phyloP scores from a whole-genome alignment of 2,329 filamentous ascomycete genomes.

The Purpureocillium lavendulum region DNA sequence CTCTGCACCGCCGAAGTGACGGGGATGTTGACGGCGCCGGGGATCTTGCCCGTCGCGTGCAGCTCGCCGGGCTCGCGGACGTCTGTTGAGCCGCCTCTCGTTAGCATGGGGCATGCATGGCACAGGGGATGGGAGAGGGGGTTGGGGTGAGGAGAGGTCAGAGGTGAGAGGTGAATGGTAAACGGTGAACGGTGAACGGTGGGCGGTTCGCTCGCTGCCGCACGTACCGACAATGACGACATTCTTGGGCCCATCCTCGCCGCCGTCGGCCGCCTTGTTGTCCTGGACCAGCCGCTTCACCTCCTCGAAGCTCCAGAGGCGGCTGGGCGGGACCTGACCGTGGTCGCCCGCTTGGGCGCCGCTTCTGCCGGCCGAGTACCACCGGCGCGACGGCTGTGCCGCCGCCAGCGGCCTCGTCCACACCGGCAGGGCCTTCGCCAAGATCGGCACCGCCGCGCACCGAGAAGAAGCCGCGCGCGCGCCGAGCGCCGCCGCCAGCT shows the following conservation, averaged over 20 bases:
- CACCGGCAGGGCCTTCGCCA: too few relatives aligned
- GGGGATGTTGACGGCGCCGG: conserved; percentile 74
- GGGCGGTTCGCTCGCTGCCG: too few relatives aligned
- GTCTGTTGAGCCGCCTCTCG: conserved; percentile 33
- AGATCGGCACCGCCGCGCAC: too few relatives aligned
- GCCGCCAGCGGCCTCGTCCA: too few relatives aligned
- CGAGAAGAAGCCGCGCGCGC: background rate
- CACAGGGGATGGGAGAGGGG: too few relatives aligned
- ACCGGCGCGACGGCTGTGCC: conserved; percentile 7
- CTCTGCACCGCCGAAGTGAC: conserved; percentile 69
- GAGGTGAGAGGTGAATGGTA: too few relatives aligned
- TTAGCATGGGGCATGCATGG: background rate
- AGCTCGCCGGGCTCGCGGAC: conserved; percentile 67
- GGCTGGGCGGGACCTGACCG: conserved; percentile 11
- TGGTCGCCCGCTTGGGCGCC: too few relatives aligned
- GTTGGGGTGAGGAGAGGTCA: too few relatives aligned
- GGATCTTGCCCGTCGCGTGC: conserved; percentile 60
- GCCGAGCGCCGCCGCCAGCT: background rate
- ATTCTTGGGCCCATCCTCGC: conserved; percentile 9
- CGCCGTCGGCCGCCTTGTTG: conserved; percentile 8
- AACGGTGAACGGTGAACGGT: too few relatives aligned
- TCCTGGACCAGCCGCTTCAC: conserved; percentile 28
- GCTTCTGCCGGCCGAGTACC: conserved; percentile 18
- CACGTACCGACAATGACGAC: conserved; percentile 39
- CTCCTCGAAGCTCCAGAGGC: conserved; percentile 42